A percentile compares a stretch with the other conserved stretches of the same genome.
These are phyloP conservation scores for Raphanus sativus DNA, from an alignment of 345 rosid genomes.

Conservation along the genomic window DNA sequence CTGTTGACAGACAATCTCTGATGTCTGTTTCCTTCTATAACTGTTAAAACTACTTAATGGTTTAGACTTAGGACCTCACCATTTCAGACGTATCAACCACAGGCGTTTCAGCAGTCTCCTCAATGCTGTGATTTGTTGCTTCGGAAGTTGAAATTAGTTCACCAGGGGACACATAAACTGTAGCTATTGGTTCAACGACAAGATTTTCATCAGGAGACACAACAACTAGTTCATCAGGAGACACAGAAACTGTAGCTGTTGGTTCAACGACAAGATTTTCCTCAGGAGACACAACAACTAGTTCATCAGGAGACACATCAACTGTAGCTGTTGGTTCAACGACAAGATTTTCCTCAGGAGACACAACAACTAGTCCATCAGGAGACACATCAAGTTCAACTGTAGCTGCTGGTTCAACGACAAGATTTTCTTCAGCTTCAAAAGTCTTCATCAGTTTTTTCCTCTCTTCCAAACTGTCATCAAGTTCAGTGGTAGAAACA, in stretches of 20 bases:
- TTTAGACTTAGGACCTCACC: slow-evolving; percentile 36
- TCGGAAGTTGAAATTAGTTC: slow-evolving; percentile 27
- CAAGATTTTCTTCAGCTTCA: slow-evolving; percentile 21
- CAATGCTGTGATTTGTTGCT: slow-evolving; percentile 23
- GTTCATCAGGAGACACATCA: slow-evolving; percentile 22
- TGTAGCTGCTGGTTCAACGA: slow-evolving; percentile 24
- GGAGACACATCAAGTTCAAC: slow-evolving; percentile 3
- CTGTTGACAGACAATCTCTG: slow-evolving; percentile 10
- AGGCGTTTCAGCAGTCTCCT: slow-evolving; percentile 22
- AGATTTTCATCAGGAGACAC: slow-evolving; percentile 26
- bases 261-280: slow-evolving; percentile 24
- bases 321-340: neutral
- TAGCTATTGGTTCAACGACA: no score
- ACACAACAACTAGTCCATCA: slow-evolving; percentile 23
- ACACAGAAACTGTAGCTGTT: neutral
- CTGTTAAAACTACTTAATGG: slow-evolving; percentile 2
- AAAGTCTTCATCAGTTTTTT: neutral
- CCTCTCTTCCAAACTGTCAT: slow-evolving; percentile 18
- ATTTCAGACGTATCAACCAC: slow-evolving; percentile 23
- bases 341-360: neutral
- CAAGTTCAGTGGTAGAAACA: slow-evolving; percentile 23
- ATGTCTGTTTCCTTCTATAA: slow-evolving; percentile 10
- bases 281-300: neutral
- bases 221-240: slow-evolving; percentile 1
- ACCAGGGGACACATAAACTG: no score